phyloP scores from a whole-genome alignment of 257 asterid species.

The Agastache rugosa region DNA sequence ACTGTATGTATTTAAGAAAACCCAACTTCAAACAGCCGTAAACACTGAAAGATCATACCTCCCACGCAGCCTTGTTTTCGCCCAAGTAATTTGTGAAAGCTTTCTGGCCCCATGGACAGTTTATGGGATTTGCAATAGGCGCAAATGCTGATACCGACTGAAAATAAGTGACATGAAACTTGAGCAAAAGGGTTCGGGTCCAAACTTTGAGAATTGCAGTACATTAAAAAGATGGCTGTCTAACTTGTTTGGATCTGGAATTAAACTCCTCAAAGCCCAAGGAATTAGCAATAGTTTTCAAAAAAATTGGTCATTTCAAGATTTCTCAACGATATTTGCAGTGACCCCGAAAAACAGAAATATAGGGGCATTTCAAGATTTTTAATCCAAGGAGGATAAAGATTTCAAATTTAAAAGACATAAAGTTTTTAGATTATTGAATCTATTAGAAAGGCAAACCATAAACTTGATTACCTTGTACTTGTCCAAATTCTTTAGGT shows the following conservation, averaged over 20 bases:
- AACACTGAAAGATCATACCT: slow-evolving; percentile 58
- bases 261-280: too few species aligned
- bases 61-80: slow-evolving; percentile 81
- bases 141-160: slow-evolving; percentile 97
- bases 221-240: neutral
- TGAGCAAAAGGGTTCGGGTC: neutral
- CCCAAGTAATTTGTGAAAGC: slow-evolving; percentile 95
- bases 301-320: neutral
- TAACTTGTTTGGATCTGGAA: too few species aligned
- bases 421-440: neutral
- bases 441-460: neutral
- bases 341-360: neutral
- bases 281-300: too few species aligned
- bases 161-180: neutral
- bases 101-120: slow-evolving; percentile 98
- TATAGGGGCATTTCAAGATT: neutral
- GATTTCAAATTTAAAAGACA: neutral
- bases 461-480: slow-evolving; percentile 66
- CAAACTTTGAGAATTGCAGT: neutral
- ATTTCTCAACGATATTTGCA: neutral
- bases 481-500: slow-evolving; percentile 86
- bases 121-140: slow-evolving; percentile 79
- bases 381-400: neutral
- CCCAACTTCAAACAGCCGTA: slow-evolving; percentile 2
- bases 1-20: slow-evolving; percentile 9